Evolutionary conservation across 2,329 filamentous ascomycete genomes (phyloP).

Genomic region (Aspergillus fructus): DNA sequence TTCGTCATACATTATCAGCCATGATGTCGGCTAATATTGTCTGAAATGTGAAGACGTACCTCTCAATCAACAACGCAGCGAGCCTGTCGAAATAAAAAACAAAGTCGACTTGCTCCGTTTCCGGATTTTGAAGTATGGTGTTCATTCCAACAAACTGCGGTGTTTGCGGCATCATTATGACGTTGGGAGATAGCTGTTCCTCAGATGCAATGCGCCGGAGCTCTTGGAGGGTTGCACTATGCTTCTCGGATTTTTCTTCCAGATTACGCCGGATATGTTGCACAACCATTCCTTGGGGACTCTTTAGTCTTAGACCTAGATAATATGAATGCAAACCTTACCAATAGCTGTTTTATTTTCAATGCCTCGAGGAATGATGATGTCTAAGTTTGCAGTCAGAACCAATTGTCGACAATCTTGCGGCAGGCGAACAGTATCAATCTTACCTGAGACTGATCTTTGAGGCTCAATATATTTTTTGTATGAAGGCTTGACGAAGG

Average conservation of each 20-base stretch:
- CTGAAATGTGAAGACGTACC: constrained; percentile 31
- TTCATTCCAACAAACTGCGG: constrained; percentile 84
- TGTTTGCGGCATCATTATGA: constrained; percentile 72
- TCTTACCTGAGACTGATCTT: constrained; percentile 73
- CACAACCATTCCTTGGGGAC: constrained; percentile 73
- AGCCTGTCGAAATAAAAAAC: constrained; percentile 97
- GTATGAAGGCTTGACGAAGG: constrained; percentile 94
- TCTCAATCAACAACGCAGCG: constrained; percentile 79
- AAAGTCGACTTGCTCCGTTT: constrained; percentile 81
- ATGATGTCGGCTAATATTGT: neutral
- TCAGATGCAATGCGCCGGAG: constrained; percentile 68
- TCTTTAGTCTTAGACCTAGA: constrained; percentile 8
- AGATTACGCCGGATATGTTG: constrained; percentile 89
- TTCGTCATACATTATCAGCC: constrained; percentile 6
- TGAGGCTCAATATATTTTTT: constrained; percentile 93
- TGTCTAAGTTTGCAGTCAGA: constrained; percentile 54
- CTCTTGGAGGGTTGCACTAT: constrained; percentile 74
- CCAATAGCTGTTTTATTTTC: constrained; percentile 89
- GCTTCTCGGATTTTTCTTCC: constrained; percentile 77
- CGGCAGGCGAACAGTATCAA: neutral
- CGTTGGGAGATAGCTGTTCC: constrained; percentile 70
- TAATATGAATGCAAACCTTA: constrained; percentile 17
- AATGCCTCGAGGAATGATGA: constrained; percentile 92
- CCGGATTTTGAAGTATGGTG: constrained; percentile 80
- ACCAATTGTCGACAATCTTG: neutral